Conservation (phyloP, 352 stramenopile genomes). For the Globisporangium middletonii region DNA sequence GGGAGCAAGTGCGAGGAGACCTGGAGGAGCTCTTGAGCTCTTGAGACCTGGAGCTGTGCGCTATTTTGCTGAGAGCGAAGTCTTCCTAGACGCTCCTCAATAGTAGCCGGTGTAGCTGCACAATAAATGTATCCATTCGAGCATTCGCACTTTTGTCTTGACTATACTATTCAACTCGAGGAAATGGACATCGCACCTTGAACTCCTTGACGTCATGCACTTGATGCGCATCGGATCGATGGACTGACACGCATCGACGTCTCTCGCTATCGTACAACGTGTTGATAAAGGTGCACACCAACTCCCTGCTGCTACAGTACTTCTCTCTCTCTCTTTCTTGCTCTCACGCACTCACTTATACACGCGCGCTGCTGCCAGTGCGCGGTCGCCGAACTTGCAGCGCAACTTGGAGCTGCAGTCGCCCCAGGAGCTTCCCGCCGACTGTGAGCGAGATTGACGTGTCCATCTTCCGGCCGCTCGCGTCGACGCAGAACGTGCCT, state of each 20-base stretch:
- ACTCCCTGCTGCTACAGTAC: not conserved
- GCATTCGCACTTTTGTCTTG: not conserved
- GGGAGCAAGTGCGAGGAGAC: too few relatives aligned
- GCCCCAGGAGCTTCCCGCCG: slow-evolving; percentile 51
- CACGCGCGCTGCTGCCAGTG: not conserved
- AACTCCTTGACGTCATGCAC: too few relatives aligned
- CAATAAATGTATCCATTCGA: not conserved
- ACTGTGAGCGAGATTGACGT: slow-evolving; percentile 54
- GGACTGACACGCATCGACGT: too few relatives aligned
- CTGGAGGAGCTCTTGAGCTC: not conserved
- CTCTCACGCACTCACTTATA: not conserved
- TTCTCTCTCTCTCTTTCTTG: not conserved
- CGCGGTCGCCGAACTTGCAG: slow-evolving; percentile 28
- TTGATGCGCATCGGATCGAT: too few relatives aligned
- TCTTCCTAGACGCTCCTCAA: not conserved
- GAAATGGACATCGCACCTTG: too few relatives aligned
- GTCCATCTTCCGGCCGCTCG: slow-evolving; percentile 38
- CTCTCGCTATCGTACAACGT: not conserved
- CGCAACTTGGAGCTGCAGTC: slow-evolving; percentile 50
- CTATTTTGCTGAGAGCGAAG: not conserved
- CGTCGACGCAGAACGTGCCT: slow-evolving; percentile 60
- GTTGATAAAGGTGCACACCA: not conserved
- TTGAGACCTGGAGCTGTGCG: too few relatives aligned
- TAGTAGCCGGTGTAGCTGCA: not conserved
- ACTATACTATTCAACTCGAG: not conserved